Base-by-base conservation (phyloP, 345 rosid genomes). In the Gossypium longicalyx region DNA sequence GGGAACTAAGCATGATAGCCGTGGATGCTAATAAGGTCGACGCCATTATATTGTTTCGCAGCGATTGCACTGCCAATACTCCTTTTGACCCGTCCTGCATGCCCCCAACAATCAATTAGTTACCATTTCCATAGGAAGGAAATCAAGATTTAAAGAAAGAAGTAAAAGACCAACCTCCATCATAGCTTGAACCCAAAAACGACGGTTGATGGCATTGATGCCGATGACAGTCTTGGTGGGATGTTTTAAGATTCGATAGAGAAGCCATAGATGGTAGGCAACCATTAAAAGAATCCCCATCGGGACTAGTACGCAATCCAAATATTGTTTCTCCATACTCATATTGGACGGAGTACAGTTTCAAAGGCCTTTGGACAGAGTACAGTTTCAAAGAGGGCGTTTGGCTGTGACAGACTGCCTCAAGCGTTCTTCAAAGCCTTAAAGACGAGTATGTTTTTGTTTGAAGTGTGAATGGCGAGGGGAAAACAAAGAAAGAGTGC, bases 1-100 rank as follows among this genome's bases (percentile, higher is more conserved):
- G 85, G 44, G 98, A 94, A 76, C 93, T 86, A 34, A 94, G 88
- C 75, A 97, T 88, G 77, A 94, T 94, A 29, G 97, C 94, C 41
- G 97, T 83, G 10, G 93, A 92, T 53, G 97, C 97, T 76, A 92
- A 80, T 45, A 92, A 87, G 0, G 98, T 94, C 2, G 98, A 94
- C 61, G 98, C 97, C 98, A 94, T 94, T 67, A 94, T 94, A 79
- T 92, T 94, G 86, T 94, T 92, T 1, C 97, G 86, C 65, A 94
- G 80, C 15, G 97, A 92, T 74, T 94, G 98, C 52, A 94, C 97
- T 1, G 93, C 89, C 57, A 94, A 82, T 20, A 77, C 80, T 8
- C 98, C 98, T 23, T 92, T 92, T 54, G 89, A 34, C 23, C 90
- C 94, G 53, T 94, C 97, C 98, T 92, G 89, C 41, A 47, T 34